A percentile compares a stretch with the other conserved stretches of the same genome.
Evolutionary conservation across 2,329 filamentous ascomycete genomes (phyloP).

Genomic region (Didymella keratinophila): DNA sequence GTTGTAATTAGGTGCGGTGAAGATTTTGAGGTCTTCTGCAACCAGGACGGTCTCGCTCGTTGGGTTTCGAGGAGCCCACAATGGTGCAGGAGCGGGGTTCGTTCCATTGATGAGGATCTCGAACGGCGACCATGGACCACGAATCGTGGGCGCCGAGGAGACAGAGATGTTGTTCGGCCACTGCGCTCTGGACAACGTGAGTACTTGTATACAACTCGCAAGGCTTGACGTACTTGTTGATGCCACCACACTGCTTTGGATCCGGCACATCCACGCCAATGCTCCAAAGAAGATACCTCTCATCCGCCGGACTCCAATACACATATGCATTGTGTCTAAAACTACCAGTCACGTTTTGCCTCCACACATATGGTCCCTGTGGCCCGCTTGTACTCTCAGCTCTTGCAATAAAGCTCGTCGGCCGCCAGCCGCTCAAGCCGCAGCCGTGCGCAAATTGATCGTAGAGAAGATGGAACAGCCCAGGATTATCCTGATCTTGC

Average conservation of each 20-base stretch:
- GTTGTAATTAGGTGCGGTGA: conserved; percentile 36
- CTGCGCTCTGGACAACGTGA: conserved; percentile 7
- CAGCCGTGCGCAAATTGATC: conserved; percentile 58
- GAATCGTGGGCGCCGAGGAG: conserved; percentile 22
- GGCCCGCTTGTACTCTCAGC: conserved; percentile 57
- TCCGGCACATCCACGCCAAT: conserved; percentile 53
- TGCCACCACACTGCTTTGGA: conserved; percentile 25
- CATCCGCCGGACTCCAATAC: conserved; percentile 56
- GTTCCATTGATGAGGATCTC: conserved; percentile 44
- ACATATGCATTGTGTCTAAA: conserved; percentile 60
- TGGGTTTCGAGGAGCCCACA: conserved; percentile 41
- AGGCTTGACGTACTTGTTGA: conserved; percentile 13
- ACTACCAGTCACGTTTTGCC: conserved; percentile 51
- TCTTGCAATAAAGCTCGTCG: conserved; percentile 56
- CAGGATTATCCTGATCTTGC: conserved; percentile 51
- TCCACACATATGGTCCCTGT: conserved; percentile 55
- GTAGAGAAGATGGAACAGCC: conserved; percentile 56
- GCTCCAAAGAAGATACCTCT: conserved; percentile 55
- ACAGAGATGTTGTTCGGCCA: conserved; percentile 35
- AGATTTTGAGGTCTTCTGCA: conserved; percentile 51
- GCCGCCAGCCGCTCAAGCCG: conserved; percentile 58
- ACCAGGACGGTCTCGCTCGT: conserved; percentile 45
- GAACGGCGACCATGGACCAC: conserved; percentile 26
- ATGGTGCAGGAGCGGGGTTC: conserved; percentile 54
- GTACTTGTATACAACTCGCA: neutral